phyloP scores from a whole-genome alignment of 2,329 filamentous ascomycete species.

The Colletotrichum lindemuthianum region DNA sequence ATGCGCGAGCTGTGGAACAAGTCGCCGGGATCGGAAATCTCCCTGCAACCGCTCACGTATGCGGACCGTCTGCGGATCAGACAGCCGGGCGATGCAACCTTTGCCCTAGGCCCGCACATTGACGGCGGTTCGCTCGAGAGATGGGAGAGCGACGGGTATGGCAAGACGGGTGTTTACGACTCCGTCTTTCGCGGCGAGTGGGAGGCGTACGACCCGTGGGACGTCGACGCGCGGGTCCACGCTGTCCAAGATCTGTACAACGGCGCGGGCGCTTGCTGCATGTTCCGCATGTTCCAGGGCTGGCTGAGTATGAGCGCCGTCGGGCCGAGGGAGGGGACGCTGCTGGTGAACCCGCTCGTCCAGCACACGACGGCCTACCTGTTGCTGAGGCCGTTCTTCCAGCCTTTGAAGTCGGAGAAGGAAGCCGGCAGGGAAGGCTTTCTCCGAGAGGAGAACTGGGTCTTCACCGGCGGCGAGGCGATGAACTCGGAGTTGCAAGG shows the following conservation, averaged over 20 bases:
- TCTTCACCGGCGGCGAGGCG: slow-evolving; percentile 54
- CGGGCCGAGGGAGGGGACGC: slow-evolving; percentile 78
- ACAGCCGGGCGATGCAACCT: slow-evolving; percentile 74
- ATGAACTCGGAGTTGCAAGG: slow-evolving; percentile 74
- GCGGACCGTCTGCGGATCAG: slow-evolving; percentile 79
- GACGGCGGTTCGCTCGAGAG: slow-evolving; percentile 80
- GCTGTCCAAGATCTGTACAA: slow-evolving; percentile 82
- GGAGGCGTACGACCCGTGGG: slow-evolving; percentile 87
- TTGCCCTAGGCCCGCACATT: slow-evolving; percentile 77
- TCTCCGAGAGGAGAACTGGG: slow-evolving; percentile 68
- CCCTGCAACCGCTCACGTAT: slow-evolving; percentile 70
- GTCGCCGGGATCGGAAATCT: slow-evolving; percentile 58
- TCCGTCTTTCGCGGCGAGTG: slow-evolving; percentile 78
- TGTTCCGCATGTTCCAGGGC: slow-evolving; percentile 90
- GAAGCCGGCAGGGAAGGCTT: slow-evolving; percentile 45
- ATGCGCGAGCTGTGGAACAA: slow-evolving; percentile 70
- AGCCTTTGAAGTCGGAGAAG: slow-evolving; percentile 45
- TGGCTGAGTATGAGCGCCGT: slow-evolving; percentile 86
- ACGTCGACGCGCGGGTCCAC: slow-evolving; percentile 73
- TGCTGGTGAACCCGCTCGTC: slow-evolving; percentile 84
- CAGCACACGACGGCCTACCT: slow-evolving; percentile 81
- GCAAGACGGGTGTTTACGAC: slow-evolving; percentile 75
- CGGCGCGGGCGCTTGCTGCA: slow-evolving; percentile 82
- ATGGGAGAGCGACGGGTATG: slow-evolving; percentile 78
- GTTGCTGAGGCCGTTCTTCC: slow-evolving; percentile 86